A percentile compares a stretch with the other conserved stretches of the same genome.
These are phyloP conservation scores for Serendipita sp. DNA, from an alignment of 768 basidiomycete genomes.

Conservation along the genomic window DNA sequence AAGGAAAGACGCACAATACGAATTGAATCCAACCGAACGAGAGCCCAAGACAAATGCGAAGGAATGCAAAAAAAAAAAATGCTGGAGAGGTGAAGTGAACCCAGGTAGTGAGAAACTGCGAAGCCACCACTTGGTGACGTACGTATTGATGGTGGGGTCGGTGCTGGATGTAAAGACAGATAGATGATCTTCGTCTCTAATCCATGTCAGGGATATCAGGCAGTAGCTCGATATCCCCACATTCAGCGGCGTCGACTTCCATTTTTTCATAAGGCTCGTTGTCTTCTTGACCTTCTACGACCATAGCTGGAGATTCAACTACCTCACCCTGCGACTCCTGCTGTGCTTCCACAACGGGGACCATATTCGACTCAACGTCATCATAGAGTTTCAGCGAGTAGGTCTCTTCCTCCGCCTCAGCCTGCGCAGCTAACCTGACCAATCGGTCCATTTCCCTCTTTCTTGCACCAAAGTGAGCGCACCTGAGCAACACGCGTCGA, in stretches of 20 bases:
- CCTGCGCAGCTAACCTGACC: neutral
- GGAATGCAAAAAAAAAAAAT: neutral
- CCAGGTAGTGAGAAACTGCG: neutral
- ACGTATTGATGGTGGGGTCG: neutral
- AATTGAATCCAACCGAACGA: too few species aligned
- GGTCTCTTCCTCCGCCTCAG: neutral
- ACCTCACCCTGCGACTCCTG: neutral
- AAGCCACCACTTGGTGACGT: neutral
- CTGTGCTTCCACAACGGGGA: neutral
- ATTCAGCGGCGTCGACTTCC: neutral
- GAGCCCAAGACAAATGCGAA: neutral
- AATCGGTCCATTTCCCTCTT: neutral
- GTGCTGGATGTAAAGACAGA: neutral
- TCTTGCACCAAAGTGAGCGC: neutral
- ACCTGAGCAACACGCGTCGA: neutral
- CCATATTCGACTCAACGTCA: neutral
- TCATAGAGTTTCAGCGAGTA: neutral
- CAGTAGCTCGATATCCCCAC: constrained; percentile 2
- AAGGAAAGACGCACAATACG: too few species aligned
- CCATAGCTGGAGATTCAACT: too few species aligned
- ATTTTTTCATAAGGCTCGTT: neutral
- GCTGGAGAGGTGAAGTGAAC: neutral
- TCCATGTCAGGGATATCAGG: constrained; percentile 6
- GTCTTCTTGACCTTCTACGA: too few species aligned
- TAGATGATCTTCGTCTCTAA: neutral